Evolutionary conservation across 139 green algal genomes (phyloP), one percentile per base, ranked within the genome.

Genomic region (Tetraselmis striata): DNA sequence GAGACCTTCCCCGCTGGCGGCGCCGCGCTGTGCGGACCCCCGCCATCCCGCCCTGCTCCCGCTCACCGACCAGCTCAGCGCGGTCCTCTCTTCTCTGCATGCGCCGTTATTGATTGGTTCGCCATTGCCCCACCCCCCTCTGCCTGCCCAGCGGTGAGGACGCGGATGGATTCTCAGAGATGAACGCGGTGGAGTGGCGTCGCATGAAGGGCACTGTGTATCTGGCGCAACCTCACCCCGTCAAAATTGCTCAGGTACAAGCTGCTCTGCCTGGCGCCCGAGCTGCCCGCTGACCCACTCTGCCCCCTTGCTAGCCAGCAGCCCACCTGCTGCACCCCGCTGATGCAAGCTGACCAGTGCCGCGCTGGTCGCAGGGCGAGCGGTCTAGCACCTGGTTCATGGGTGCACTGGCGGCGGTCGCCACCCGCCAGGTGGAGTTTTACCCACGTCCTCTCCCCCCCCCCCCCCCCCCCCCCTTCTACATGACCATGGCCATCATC

Each of bases 401-500:
- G 31, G 87, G 85, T 1, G 89, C 89, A 0, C 82, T 92, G 32
- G 89, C 82, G 0, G 86, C 85, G 5, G 87, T 92, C 22, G 84
- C 85, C 0, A 67, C 59, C n/a, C 79, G 77, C 23, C 85, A 83
- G 27, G 85, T 89, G 18, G n/a, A n/a, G n/a, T n/a, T n/a, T n/a
- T n/a, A n/a, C n/a, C n/a, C n/a, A n/a, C n/a, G n/a, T n/a, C n/a
- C n/a, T n/a, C n/a, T n/a, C n/a, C n/a, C 45, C 11, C 45, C 18
- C 45, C 45, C 79, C 84, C n/a, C n/a, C n/a, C n/a, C 91, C 59
- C 83, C 90, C 45, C 83, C 90, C 23, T n/a, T n/a, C n/a, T n/a
- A n/a, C n/a, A n/a, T n/a, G n/a, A n/a, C n/a, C n/a, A n/a, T n/a
- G n/a, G n/a, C n/a, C n/a, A n/a, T n/a, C n/a, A n/a, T n/a, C n/a